Evolutionary conservation across 2,329 filamentous ascomycete species (phyloP), one percentile per base, ranked within the genome.

Genomic region (Penicillium frequentans): DNA sequence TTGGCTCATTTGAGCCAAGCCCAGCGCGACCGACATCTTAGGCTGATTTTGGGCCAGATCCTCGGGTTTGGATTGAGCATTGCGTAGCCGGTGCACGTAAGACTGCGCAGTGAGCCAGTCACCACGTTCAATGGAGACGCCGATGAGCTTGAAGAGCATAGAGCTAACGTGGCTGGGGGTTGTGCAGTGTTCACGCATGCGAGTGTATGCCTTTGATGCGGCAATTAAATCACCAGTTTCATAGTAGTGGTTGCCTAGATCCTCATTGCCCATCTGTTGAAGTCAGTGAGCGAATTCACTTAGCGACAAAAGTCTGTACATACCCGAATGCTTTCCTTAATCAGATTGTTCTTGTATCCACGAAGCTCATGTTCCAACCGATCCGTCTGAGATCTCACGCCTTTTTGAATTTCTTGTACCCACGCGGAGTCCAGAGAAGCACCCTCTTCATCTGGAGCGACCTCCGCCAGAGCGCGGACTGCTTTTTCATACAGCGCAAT

Each of bases 271-370:
- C 87, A 98, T 97, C 90, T 96, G 65, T 19, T 45, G 19, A 42
- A 49, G 52, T 63, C 27, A 66, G 57, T 56, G 49, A 56, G 24
- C 3, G 11, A 6, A 10, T 14, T 21, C 13, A 5, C 11, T 7
- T 3, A 31, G 21, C 1, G 16, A 19, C 10, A 3, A 37, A 3
- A n/a, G 11, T 1, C 7, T 19, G 2, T 31, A 7, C 83, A 55
- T 81, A 96, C 92, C 65, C 93, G 79, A 68, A 98, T 96, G 77
- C 92, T 97, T 77, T 99, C 95, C 73, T 97, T 96, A 67, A 99
- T 92, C 44, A 98, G 78, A 68, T 98, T 99, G 71, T 97, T 96
- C 77, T 95, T 96, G 75, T 98, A 98, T 1, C 88, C 89, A 73
- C 92, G 93, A 21, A 99, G 81, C 74, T 98, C 91, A 16, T 84